Evolutionary conservation across 2,329 filamentous ascomycete species (phyloP).

Genomic region (Aspergillus sp.): DNA sequence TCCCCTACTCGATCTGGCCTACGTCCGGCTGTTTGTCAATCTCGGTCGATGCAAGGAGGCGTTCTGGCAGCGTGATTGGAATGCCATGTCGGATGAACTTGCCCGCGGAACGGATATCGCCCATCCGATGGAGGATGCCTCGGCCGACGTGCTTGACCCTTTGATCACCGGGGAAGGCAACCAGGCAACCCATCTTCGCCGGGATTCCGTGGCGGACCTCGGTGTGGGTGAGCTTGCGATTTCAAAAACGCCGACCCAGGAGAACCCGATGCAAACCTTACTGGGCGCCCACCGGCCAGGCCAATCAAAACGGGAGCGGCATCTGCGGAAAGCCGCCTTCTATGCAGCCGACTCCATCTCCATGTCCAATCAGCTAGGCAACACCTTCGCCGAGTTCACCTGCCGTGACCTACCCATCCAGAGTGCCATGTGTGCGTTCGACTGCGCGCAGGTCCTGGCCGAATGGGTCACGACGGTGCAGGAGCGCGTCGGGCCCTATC

Average conservation of each 20-base stretch:
- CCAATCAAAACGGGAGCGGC: slow-evolving; percentile 72
- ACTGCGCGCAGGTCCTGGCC: slow-evolving; percentile 88
- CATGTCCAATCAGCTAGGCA: slow-evolving; percentile 81
- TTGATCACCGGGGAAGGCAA: slow-evolving; percentile 20
- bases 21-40: slow-evolving; percentile 89
- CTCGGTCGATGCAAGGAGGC: slow-evolving; percentile 88
- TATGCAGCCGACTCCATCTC: slow-evolving; percentile 89
- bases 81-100: slow-evolving; percentile 84
- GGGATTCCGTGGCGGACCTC: slow-evolving; percentile 37
- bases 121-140: slow-evolving; percentile 61
- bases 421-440: slow-evolving; percentile 87
- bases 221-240: slow-evolving; percentile 38
- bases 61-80: slow-evolving; percentile 92
- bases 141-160: slow-evolving; percentile 29
- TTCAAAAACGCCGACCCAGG: slow-evolving; percentile 35
- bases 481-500: slow-evolving; percentile 84
- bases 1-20: slow-evolving; percentile 85
- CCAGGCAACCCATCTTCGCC: slow-evolving; percentile 19
- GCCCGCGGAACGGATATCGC: slow-evolving; percentile 73
- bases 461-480: slow-evolving; percentile 94
- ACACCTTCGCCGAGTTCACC: slow-evolving; percentile 80
- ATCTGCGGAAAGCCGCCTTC: slow-evolving; percentile 89
- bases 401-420: slow-evolving; percentile 85
- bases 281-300: slow-evolving; percentile 33
- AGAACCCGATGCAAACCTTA: slow-evolving; percentile 29